Evolutionary conservation across 2,329 filamentous ascomycete genomes (phyloP), one percentile per base, ranked within the genome.

Genomic region (Rhynchosporium agropyri): DNA sequence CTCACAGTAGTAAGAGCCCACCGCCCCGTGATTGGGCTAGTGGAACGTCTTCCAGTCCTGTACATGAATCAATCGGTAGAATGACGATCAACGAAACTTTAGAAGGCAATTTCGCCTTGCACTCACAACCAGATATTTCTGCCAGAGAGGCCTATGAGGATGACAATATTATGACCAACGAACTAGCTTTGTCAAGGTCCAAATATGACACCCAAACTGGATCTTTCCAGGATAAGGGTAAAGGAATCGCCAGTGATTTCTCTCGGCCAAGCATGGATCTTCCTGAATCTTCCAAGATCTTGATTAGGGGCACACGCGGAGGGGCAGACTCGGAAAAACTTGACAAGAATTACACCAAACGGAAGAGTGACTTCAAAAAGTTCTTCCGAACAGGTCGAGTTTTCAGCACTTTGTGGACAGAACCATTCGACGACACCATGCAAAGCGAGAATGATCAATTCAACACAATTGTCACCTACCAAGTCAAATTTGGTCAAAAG

Each of bases 401-500:
- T 3, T 70, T 70, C 51, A 68, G 66, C 31, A 70, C 67, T 0
- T 46, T 69, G 12, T 70, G 69, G 69, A 68, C 66, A 2, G 67
- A 66, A n/a, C 49, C 65, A 13, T 60, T 56, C 29, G 57, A 49
- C 20, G 57, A 50, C n/a, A 59, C 26, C 29, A 51, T 42, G 49
- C 48, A 61, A 31, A 56, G 54, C 12, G 60, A 61, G 12, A 51
- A 64, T 36, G 60, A 60, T 28, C 64, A 65, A 15, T 68, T 69
- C 46, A 60, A 61, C n/a, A 70, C 64, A 55, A n/a, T 43, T 5
- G 51, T 61, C 31, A 56, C 29, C 49, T 50, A 51, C 15, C n/a
- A 46, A 46, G 63, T 69, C 10, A 62, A 43, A n/a, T 67, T 64
- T 50, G 43, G 53, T 0, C 67, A 71, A 53, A 62, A 56, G 43